phyloP scores from a whole-genome alignment of 257 asterid genomes.

The Nyctanthes arbortristis region DNA sequence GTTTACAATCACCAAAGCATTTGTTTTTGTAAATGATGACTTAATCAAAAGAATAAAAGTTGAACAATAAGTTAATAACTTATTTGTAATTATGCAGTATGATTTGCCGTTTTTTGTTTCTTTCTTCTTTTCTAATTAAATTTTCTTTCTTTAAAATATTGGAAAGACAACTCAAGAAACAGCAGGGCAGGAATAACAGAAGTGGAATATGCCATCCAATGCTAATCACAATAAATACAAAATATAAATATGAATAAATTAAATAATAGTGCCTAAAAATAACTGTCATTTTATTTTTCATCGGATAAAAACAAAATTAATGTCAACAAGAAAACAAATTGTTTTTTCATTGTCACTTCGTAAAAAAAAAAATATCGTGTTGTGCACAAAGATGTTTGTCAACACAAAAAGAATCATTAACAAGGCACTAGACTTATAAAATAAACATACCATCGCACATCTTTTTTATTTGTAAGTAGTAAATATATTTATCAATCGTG shows the following conservation, averaged over 20 bases:
- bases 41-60: conserved; percentile 14
- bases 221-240: conserved; percentile 25
- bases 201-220: conserved; percentile 41
- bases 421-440: too few species aligned
- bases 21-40: conserved; percentile 1
- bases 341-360: background rate
- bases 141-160: background rate
- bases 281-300: background rate
- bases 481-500: too few species aligned
- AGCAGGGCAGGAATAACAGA: conserved; percentile 21
- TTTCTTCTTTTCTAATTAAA: background rate
- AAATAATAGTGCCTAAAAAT: background rate
- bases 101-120: background rate
- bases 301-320: conserved; percentile 1
- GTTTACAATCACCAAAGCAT: too few species aligned
- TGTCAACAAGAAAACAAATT: background rate
- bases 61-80: background rate
- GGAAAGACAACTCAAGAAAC: background rate
- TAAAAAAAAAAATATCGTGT: background rate
- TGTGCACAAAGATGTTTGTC: background rate
- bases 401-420: too few species aligned
- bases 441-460: too few species aligned
- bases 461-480: too few species aligned
- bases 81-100: background rate
- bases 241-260: background rate